Base-by-base conservation (phyloP, 106 monocot genomes). In the Dendrobium nobile region DNA sequence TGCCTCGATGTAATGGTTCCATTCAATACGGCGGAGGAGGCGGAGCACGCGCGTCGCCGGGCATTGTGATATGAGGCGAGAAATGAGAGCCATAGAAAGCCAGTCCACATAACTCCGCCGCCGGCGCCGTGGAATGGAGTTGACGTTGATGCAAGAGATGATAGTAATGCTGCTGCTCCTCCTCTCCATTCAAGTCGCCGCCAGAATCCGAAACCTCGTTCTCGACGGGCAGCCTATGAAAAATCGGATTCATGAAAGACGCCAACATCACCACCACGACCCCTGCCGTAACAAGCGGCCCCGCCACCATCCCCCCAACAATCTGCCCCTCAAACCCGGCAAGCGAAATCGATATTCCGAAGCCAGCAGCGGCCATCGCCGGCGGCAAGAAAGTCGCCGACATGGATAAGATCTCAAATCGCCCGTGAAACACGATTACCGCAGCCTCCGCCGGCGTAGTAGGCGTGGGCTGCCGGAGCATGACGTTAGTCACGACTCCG, bases 371-470 rank as follows among this genome's bases (percentile, higher is more conserved):
- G 37, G 44, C 27, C 64, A 18, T 58, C 75, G 67, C 79, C 51
- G 81, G 87, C 15, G 83, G 83, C 47, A 85, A 37, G 72, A 90
- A 81, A 37, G 83, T 87, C 16, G 82, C 80, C 22, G 84, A 86
- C 22, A 89, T 70, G 4, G 86, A 89, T 47, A 87, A 47, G 47
- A 85, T 70, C 73, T 86, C 84, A 77, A 80, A 85, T 26, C 73
- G 19, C 4, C 87, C 89, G 11, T 24, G 80, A 28, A 90, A 87
- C 20, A 78, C 78, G 10, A 89, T 9, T 10, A 58, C 54, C 19
- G 79, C 48, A 0, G 18, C 79, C 5, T 41, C 54, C 37, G 43
- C 27, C 1, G 84, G 80, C 44, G 82, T 78, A 2, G 78, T 84
- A 26, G 87, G 75, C 20, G 80, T 79, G 19, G 84, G 79, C 47